These are phyloP conservation scores for Proliferodiscus dingleyae DNA, from an alignment of 2,329 filamentous ascomycete genomes.

Conservation along the genomic window DNA sequence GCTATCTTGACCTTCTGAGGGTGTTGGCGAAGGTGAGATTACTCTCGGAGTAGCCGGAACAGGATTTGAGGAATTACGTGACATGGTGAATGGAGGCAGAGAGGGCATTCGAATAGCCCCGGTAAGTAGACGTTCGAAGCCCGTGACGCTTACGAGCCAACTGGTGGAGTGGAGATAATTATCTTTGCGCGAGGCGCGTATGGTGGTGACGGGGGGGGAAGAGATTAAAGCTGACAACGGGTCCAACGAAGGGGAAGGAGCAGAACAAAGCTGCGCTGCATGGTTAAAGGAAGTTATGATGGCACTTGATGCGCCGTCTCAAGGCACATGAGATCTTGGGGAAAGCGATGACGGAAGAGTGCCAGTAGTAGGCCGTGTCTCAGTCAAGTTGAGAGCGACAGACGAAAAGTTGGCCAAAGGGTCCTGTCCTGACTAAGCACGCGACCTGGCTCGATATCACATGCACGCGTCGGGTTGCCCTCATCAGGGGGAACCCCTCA, in stretches of 20 bases:
- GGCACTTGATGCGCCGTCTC: slow-evolving; percentile 25
- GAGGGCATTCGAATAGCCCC: slow-evolving; percentile 52
- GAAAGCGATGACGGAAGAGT: not conserved
- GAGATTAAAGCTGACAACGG: slow-evolving; percentile 38
- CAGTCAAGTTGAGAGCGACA: no score
- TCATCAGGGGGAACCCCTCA: no score
- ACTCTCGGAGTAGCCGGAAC: slow-evolving; percentile 79
- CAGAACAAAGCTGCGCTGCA: slow-evolving; percentile 56
- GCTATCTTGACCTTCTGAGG: slow-evolving; percentile 50
- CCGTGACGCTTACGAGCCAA: slow-evolving; percentile 45
- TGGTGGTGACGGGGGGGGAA: slow-evolving; percentile 24
- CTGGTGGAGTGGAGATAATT: slow-evolving; percentile 43
- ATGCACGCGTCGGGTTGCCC: no score
- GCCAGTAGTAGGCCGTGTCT: not conserved
- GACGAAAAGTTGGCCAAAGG: no score
- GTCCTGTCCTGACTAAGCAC: not conserved
- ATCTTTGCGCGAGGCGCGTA: slow-evolving; percentile 46
- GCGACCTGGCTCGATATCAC: not conserved
- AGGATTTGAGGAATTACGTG: slow-evolving; percentile 35
- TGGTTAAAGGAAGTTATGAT: slow-evolving; percentile 37
- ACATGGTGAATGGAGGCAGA: slow-evolving; percentile 53
- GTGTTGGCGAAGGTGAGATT: slow-evolving; percentile 81
- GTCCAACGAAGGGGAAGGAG: slow-evolving; percentile 50
- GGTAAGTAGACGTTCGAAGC: slow-evolving; percentile 46
- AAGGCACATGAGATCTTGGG: slow-evolving; percentile 22